Evolutionary conservation across 805 yeast species (phyloP).

Genomic region (Candida quercuum): DNA sequence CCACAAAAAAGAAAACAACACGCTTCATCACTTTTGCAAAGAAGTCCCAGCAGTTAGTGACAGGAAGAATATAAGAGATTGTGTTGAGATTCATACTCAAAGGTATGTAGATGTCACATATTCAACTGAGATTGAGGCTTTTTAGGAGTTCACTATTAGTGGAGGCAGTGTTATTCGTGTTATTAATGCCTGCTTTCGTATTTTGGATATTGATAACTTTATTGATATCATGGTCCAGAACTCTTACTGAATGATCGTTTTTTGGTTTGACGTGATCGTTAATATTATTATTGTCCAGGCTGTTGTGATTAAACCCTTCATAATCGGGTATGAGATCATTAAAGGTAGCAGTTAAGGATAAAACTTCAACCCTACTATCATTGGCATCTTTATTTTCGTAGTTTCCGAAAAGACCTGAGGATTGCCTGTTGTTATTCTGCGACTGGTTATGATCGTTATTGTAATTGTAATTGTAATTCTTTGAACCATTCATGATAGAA

Average conservation of each 20-base stretch:
- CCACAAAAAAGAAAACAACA: too few relatives aligned
- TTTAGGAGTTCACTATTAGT: neutral
- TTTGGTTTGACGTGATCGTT: too few relatives aligned
- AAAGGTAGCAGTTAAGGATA: constrained; percentile 35
- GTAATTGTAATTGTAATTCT: neutral
- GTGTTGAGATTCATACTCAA: too few relatives aligned
- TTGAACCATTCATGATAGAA: neutral
- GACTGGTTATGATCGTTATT: constrained; percentile 1
- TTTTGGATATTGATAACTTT: too few relatives aligned
- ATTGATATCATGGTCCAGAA: too few relatives aligned
- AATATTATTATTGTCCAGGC: neutral
- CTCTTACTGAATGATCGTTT: too few relatives aligned
- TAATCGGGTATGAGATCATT: constrained; percentile 28
- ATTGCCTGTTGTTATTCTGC: neutral
- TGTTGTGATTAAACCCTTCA: constrained; percentile 2
- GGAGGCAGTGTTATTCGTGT: neutral
- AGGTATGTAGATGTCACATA: too few relatives aligned
- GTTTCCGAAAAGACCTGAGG: constrained; percentile 4
- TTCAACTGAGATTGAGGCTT: neutral
- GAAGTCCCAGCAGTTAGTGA: too few relatives aligned
- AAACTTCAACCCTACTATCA: constrained; percentile 27
- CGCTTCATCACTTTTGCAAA: too few relatives aligned
- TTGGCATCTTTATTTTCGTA: constrained; percentile 3
- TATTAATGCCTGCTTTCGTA: neutral
- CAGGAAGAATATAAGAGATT: too few relatives aligned